phyloP scores from a whole-genome alignment of 176 grass and related monocot genomes.

The Eremochloa ophiuroides region DNA sequence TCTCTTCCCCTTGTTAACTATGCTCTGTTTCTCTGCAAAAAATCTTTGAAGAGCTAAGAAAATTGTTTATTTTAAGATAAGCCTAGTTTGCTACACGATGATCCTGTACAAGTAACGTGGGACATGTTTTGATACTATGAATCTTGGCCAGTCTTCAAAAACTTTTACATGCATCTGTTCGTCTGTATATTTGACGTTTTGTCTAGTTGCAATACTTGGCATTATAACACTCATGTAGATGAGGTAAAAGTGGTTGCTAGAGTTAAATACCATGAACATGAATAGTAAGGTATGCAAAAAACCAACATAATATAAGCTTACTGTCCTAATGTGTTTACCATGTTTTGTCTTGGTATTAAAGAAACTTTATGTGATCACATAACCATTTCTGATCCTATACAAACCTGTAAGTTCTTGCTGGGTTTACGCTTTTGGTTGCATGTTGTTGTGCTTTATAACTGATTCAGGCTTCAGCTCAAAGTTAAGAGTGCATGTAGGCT shows the following conservation, averaged over 20 bases:
- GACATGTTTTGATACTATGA: not conserved
- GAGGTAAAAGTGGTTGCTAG: not conserved
- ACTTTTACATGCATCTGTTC: slow-evolving; percentile 15
- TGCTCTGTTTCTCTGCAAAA: not conserved
- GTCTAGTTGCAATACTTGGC: not conserved
- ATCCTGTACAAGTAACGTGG: not conserved
- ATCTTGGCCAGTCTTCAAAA: not conserved
- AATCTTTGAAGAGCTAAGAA: slow-evolving; percentile 16
- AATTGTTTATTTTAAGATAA: slow-evolving; percentile 10
- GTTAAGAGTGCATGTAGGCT: not conserved
- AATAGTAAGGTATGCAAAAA: not conserved
- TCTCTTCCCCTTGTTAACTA: not conserved
- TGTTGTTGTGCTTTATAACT: not conserved
- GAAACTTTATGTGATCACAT: slow-evolving; percentile 16
- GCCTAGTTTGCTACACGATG: not conserved
- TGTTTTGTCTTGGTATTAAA: not conserved
- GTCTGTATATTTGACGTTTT: slow-evolving; percentile 13
- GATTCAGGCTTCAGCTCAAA: not conserved
- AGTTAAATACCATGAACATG: slow-evolving; percentile 10
- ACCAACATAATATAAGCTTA: slow-evolving; percentile 4
- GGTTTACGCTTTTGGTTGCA: not conserved
- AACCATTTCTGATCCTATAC: slow-evolving; percentile 1
- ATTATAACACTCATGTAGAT: not conserved
- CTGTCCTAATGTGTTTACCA: not conserved
- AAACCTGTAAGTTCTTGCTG: not conserved